Evolutionary conservation across 768 basidiomycete species (phyloP), one percentile per base, ranked within the genome.

Genomic region (Pleurotus giganteus): DNA sequence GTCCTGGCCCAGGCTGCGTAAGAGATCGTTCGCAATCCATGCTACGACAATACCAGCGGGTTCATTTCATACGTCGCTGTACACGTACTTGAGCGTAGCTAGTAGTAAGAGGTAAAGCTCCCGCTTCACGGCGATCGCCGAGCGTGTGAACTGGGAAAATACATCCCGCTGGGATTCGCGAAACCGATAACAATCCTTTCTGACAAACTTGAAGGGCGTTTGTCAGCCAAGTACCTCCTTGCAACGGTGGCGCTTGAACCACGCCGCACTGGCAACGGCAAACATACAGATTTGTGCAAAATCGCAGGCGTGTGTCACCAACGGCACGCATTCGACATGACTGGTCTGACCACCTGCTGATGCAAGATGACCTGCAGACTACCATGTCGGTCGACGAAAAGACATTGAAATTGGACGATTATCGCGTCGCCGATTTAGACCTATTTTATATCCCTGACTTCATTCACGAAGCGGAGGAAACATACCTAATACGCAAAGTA

Each of bases 401-500:
- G 11, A 12, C 9, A 27, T 51, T 36, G 15, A 37, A 51, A 19
- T 51, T 51, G 34, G 31, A 51, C 19, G 34, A 51, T 17, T 51
- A 51, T 28, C 49, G 49, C 17, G 15, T 51, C 49, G 49, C 34
- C 21, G 23, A 51, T 17, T 51, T 24, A 37, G 49, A 51, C 21
- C 32, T 24, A 19, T 51, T 36, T n/a, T 51, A 51, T 24, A 51
- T 51, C 15, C 49, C 49, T 7, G 69, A 60, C 28, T 60, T 60
- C 36, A 47, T 60, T 17, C 54, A 46, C 6, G 68, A 64, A 54
- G 81, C 85, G 26, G 93, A 96, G 71, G 92, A 96, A 63, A 71
- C 75, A 34, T 88, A 89, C 65, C 70, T 95, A 32, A 71, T 89
- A 56, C 79, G 86, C 54, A 94, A 94, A 79, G 92, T 86, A 59